Evolutionary conservation across 805 yeast genomes (phyloP).

Genomic region (Ogataea nitratoaversa): DNA sequence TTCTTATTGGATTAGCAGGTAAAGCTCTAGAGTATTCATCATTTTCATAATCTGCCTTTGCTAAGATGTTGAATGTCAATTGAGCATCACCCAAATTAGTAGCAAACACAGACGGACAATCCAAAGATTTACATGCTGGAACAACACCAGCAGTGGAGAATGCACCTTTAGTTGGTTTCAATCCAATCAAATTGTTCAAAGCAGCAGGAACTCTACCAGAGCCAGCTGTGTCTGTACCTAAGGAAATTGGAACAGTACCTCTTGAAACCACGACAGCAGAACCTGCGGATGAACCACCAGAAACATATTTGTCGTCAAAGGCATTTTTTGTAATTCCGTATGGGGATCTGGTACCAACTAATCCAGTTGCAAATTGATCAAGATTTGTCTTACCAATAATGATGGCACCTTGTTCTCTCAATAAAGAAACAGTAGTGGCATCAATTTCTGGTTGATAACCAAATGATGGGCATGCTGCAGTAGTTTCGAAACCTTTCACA

Average conservation of each 20-base stretch:
- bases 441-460: conserved; percentile 66
- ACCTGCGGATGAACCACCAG: conserved; percentile 96
- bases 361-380: conserved; percentile 97
- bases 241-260: conserved; percentile 82
- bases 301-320: conserved; percentile 70
- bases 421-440: conserved; percentile 67
- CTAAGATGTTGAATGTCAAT: conserved; percentile 63
- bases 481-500: conserved; percentile 74
- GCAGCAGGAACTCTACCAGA: conserved; percentile 98
- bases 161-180: conserved; percentile 88
- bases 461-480: conserved; percentile 93
- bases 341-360: conserved; percentile 93
- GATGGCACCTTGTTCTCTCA: conserved; percentile 88
- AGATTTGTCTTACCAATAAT: conserved; percentile 90
- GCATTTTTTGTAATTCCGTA: conserved; percentile 86
- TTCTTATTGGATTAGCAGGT: conserved; percentile 60
- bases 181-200: conserved; percentile 83
- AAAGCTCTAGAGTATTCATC: conserved; percentile 80
- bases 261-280: conserved; percentile 89
- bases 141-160: conserved; percentile 90
- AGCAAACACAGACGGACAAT: conserved; percentile 85
- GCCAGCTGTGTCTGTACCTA: conserved; percentile 98
- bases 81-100: conserved; percentile 81
- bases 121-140: conserved; percentile 94
- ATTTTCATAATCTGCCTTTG: conserved; percentile 57